Evolutionary conservation across 2,329 filamentous ascomycete species (phyloP), one percentile per base, ranked within the genome.

Genomic region (Cephalotrichum gorgonifer): DNA sequence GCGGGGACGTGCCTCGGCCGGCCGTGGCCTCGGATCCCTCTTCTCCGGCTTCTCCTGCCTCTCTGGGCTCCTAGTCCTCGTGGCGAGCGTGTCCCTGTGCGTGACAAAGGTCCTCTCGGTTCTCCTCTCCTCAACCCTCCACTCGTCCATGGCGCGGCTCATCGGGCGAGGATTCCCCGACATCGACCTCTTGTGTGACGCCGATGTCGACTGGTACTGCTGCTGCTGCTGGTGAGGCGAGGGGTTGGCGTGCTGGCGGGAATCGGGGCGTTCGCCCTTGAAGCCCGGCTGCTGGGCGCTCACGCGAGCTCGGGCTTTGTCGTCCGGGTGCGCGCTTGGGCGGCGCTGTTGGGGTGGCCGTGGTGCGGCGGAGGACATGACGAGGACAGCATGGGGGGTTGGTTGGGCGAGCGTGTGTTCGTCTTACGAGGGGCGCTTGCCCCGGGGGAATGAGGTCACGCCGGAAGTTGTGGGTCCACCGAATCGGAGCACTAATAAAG

Each of bases 11-110:
- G 67, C 55, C 50, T 78, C 74, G 6, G 70, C 58, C 33, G 64
- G 63, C 54, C 72, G 71, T 52, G 69, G 62, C 54, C 64, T 69
- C 8, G 62, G 54, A 38, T 75, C 70, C 3, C 56, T 60, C 45
- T 58, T 59, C 35, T 47, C 45, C 6, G 27, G 15, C 45, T 27
- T 51, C 62, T 69, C 55, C 72, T 60, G 51, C 65, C 64, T 70
- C 43, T 75, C 75, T 2, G 82, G 75, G 56, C 83, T 86, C 58
- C 72, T 75, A 7, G 73, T 73, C 50, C 79, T 74, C 50, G 75
- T 70, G 31, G 79, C 73, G 49, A 82, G 61, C 49, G 78, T 79
- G 58, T 88, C 84, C 50, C 78, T 70, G 22, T 79, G 81, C 43
- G 79, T 79, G 52, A 82, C 72, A 49, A 62, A 78, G 60, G 57